These are phyloP conservation scores for Akanthomyces muscarius DNA, from an alignment of 2,329 filamentous ascomycete species.

Conservation along the genomic window DNA sequence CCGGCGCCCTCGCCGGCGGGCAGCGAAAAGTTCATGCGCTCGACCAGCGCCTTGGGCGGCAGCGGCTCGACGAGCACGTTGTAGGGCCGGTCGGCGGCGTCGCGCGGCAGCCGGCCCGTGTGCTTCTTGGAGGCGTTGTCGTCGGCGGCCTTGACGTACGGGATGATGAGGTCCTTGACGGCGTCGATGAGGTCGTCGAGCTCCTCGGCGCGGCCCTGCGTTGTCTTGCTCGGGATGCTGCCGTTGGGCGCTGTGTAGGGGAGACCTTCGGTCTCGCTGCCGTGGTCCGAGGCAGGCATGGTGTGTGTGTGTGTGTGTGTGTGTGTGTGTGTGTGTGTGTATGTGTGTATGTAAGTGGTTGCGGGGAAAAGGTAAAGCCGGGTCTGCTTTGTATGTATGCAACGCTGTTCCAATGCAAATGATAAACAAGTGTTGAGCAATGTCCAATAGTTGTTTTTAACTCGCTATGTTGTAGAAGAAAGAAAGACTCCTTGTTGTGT, in stretches of 20 bases:
- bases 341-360: neutral
- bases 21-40: slow-evolving; percentile 55
- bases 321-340: neutral
- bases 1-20: slow-evolving; percentile 53
- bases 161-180: slow-evolving; percentile 63
- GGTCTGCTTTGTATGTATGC: neutral
- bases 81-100: slow-evolving; percentile 36
- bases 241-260: neutral
- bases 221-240: neutral
- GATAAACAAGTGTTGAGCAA: neutral
- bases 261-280: slow-evolving; percentile 10
- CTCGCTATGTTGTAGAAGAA: neutral
- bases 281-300: slow-evolving; percentile 15
- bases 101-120: slow-evolving; percentile 39
- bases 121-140: slow-evolving; percentile 51
- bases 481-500: neutral
- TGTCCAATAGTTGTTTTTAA: neutral
- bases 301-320: neutral
- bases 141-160: slow-evolving; percentile 67
- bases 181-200: slow-evolving; percentile 58
- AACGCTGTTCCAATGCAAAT: neutral
- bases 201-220: slow-evolving; percentile 14
- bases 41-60: slow-evolving; percentile 53
- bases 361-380: neutral
- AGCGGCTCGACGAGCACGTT: slow-evolving; percentile 61